Evolutionary conservation across 306 rosid species (phyloP), one percentile per base, ranked within the genome.

Genomic region (Begonia fuchsioides): DNA sequence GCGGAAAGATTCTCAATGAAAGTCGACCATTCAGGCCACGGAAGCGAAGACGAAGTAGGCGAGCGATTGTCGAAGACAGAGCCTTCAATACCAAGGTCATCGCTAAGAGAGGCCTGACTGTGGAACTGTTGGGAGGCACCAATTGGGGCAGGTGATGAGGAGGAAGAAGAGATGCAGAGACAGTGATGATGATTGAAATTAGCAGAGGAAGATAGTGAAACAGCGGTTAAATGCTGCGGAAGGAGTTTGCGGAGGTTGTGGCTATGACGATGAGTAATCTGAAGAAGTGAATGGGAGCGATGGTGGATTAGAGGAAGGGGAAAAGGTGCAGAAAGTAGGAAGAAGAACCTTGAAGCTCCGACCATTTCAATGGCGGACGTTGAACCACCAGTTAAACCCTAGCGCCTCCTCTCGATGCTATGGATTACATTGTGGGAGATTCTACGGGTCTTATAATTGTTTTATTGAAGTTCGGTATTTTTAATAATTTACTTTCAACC

Each of bases 1-100:
- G 82, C 55, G 18, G 70, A 65, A 72, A 90, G 68, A 18, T 69
- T 69, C 15, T 62, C 16, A 47, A 81, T 56, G 39, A 90, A 71
- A 41, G 52, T 38, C 38, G 82, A 64, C 79, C 78, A 79, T 52
- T 88, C 95, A 12, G 77, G 80, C 78, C 80, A 83, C 1, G 71
- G 73, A 39, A 61, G 68, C 1, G 57, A 43, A 47, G 39, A 12
- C 13, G 15, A 48, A 12, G 60, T 41, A 45, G 49, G 39, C 20
- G 45, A 16, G n/a, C 61, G 39, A 47, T 38, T 50, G 10, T 47
- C 12, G 66, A 52, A 40, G 19, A 15, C 39, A 15, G 53, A 60
- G 32, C 26, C 61, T 12, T 35, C 17, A 49, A 13, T 17, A 15
- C 20, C 46, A 14, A 18, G 53, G 38, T 54, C 69, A 49, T 62